Conservation (phyloP, 148 eudicot species). For the Camellia sinensis region DNA sequence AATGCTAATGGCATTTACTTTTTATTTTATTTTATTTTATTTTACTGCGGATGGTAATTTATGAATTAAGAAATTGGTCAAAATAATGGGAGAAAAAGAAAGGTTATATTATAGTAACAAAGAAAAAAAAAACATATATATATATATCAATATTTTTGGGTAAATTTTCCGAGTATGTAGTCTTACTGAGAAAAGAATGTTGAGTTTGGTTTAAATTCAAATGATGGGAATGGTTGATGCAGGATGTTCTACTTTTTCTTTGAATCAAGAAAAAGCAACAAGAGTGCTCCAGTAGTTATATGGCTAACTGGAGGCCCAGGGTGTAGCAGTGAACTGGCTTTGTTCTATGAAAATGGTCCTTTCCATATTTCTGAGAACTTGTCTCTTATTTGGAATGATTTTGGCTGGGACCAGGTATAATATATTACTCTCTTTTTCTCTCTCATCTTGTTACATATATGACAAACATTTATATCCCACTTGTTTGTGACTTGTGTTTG, state of each 20-base stretch:
- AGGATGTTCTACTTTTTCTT: slow-evolving; percentile 94
- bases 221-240: slow-evolving; percentile 2
- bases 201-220: neutral
- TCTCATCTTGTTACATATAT: no score
- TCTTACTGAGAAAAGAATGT: neutral
- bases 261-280: slow-evolving; percentile 55
- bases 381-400: slow-evolving; percentile 65
- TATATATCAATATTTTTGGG: no score
- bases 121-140: no score
- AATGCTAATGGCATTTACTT: neutral
- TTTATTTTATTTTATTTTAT: no score
- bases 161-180: no score
- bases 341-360: slow-evolving; percentile 88
- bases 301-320: slow-evolving; percentile 91
- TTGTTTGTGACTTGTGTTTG: neutral
- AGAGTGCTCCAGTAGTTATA: slow-evolving; percentile 62
- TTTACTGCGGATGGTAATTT: no score
- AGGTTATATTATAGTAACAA: no score
- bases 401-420: slow-evolving; percentile 81
- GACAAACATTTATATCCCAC: no score
- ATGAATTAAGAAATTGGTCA: no score
- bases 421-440: neutral
- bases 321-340: slow-evolving; percentile 69
- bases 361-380: slow-evolving; percentile 52
- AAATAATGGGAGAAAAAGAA: no score